These are phyloP conservation scores for Cochlearia excelsa DNA, from an alignment of 345 rosid genomes.

Conservation along the genomic window DNA sequence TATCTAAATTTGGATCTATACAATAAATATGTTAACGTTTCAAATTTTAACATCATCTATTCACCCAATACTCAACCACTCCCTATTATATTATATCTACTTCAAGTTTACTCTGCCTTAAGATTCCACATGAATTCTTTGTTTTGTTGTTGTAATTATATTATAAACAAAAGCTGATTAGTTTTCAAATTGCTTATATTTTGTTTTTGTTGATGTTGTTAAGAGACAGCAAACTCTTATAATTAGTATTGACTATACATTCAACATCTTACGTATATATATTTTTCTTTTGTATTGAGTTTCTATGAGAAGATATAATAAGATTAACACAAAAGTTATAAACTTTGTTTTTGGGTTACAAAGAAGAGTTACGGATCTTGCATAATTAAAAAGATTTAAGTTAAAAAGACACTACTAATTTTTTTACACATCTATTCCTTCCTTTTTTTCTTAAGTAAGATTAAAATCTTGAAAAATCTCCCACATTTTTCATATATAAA, in stretches of 20 bases:
- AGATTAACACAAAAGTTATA: slow-evolving; percentile 10
- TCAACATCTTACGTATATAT: no score
- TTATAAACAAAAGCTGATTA: not conserved
- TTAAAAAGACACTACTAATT: slow-evolving; percentile 28
- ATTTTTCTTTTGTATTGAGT: not conserved
- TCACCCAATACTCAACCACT: slow-evolving; percentile 27
- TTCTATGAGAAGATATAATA: not conserved
- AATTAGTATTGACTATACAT: no score
- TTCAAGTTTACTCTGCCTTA: slow-evolving; percentile 11
- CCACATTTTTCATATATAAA: slow-evolving; percentile 23
- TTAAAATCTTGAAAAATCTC: slow-evolving; percentile 25
- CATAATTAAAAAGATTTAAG: slow-evolving; percentile 29
- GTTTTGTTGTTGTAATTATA: not conserved
- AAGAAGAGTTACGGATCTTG: slow-evolving; percentile 9
- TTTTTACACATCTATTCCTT: slow-evolving; percentile 34
- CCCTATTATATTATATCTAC: not conserved
- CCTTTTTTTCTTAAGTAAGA: slow-evolving; percentile 27
- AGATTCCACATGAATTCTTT: slow-evolving; percentile 20
- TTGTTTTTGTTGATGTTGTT: no score
- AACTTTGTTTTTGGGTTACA: slow-evolving; percentile 6
- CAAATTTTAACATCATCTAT: slow-evolving; percentile 27
- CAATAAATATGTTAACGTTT: not conserved
- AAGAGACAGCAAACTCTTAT: no score
- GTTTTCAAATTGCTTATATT: no score
- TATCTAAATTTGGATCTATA: slow-evolving; percentile 6